Evolutionary conservation across 2,329 filamentous ascomycete genomes (phyloP).

Genomic region (Cadophora sp.): DNA sequence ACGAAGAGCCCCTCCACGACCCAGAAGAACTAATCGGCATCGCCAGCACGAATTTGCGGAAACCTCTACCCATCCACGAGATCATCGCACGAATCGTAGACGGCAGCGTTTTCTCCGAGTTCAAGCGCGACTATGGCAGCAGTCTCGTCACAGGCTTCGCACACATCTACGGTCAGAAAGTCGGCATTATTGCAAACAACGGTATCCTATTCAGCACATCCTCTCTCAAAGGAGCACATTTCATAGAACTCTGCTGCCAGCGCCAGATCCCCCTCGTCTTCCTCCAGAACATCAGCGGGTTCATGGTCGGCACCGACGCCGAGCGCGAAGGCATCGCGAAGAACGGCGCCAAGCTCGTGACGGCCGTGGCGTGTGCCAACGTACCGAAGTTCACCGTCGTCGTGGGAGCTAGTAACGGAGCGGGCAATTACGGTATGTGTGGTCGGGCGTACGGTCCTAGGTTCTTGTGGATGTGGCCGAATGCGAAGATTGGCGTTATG

Average conservation of each 20-base stretch:
- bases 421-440: conserved; percentile 99
- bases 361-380: conserved; percentile 89
- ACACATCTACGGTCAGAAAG: conserved; percentile 84
- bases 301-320: conserved; percentile 95
- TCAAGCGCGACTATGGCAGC: conserved; percentile 89
- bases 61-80: conserved; percentile 84
- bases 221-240: conserved; percentile 92
- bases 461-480: conserved; percentile 97
- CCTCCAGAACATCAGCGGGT: conserved; percentile 95
- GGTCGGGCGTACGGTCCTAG: conserved; percentile 91
- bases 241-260: conserved; percentile 93
- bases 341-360: conserved; percentile 96
- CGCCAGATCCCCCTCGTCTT: conserved; percentile 90
- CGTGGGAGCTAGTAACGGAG: conserved; percentile 90
- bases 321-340: conserved; percentile 97
- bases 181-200: conserved; percentile 95
- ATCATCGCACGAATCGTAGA: conserved; percentile 94
- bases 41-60: conserved; percentile 86
- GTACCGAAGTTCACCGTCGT: conserved; percentile 98
- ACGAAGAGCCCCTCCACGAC: conserved; percentile 81
- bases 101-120: conserved; percentile 88
- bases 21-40: conserved; percentile 84
- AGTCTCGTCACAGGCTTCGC: conserved; percentile 94
- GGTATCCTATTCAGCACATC: conserved; percentile 92
- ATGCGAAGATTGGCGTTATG: conserved; percentile 96